phyloP scores from a whole-genome alignment of 805 yeast genomes.

The Yarrowia sp. region DNA sequence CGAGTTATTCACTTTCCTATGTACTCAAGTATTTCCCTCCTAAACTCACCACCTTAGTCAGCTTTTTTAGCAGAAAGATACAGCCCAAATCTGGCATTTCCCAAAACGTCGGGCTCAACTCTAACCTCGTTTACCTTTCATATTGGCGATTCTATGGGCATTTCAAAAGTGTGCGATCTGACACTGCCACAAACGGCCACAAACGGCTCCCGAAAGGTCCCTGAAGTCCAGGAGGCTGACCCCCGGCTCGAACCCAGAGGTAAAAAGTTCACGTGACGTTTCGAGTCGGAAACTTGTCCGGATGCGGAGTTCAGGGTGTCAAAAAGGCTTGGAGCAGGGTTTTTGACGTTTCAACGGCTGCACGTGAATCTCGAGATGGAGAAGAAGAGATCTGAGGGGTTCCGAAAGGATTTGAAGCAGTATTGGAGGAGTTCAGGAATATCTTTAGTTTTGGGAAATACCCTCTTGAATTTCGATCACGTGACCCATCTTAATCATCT shows the following conservation, averaged over 20 bases:
- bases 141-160: neutral
- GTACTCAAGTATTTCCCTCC: too few relatives aligned
- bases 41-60: too few relatives aligned
- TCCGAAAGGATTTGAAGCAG: too few relatives aligned
- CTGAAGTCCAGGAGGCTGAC: neutral
- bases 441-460: too few relatives aligned
- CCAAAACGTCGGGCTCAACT: neutral
- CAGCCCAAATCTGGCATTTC: neutral
- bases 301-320: neutral
- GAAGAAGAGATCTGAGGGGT: too few relatives aligned
- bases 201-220: neutral
- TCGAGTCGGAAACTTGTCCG: neutral
- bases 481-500: too few relatives aligned
- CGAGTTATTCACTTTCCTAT: too few relatives aligned
- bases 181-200: neutral
- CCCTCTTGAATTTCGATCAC: too few relatives aligned
- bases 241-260: neutral
- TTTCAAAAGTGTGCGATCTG: neutral
- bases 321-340: neutral
- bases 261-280: neutral
- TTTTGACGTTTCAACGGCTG: neutral
- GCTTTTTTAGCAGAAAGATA: neutral
- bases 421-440: too few relatives aligned
- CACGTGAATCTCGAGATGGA: neutral
- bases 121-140: neutral